Conservation (phyloP, 2,329 filamentous ascomycete genomes). For the Lomentospora prolificans region DNA sequence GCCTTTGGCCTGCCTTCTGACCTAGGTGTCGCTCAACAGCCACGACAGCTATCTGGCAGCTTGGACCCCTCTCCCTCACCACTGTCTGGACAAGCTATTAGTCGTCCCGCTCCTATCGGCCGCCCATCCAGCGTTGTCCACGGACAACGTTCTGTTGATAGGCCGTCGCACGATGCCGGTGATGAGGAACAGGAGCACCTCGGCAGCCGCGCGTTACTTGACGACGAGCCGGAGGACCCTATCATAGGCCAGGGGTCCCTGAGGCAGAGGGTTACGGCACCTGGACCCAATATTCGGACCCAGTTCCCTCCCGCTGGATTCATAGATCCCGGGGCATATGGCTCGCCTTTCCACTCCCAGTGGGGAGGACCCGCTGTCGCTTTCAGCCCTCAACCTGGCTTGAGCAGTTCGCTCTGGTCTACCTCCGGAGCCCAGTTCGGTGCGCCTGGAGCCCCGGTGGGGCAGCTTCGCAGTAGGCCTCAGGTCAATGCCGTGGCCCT, state of each 20-base stretch:
- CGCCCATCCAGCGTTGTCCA: constrained; percentile 66
- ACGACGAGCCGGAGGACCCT: constrained; percentile 43
- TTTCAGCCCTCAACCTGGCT: constrained; percentile 36
- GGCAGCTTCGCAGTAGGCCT: constrained; percentile 6
- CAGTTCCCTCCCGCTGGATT: constrained; percentile 18
- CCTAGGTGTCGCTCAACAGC: constrained; percentile 1
- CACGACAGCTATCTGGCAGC: constrained; percentile 9
- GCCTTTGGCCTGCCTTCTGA: constrained; percentile 3
- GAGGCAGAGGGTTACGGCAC: constrained; percentile 18
- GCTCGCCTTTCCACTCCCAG: constrained; percentile 23
- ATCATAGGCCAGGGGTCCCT: constrained; percentile 1
- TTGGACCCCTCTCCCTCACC: constrained; percentile 8
- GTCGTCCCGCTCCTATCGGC: constrained; percentile 68
- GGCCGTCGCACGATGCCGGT: constrained; percentile 23
- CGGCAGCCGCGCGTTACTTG: constrained; percentile 81
- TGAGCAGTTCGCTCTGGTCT: constrained; percentile 31
- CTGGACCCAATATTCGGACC: constrained; percentile 36
- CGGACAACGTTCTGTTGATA: constrained; percentile 35
- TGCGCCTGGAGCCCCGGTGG: constrained; percentile 23
- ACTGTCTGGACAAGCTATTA: constrained; percentile 4
- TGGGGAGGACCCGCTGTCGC: constrained; percentile 28
- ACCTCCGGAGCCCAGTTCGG: constrained; percentile 20
- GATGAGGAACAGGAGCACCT: constrained; percentile 71
- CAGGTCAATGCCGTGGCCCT: constrained; percentile 40
- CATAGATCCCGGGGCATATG: constrained; percentile 27